Percentiles rank a stretch among this genome's conserved stretches.
Evolutionary conservation across 768 basidiomycete species (phyloP).

Genomic region (Phlebiopsis gigantea): DNA sequence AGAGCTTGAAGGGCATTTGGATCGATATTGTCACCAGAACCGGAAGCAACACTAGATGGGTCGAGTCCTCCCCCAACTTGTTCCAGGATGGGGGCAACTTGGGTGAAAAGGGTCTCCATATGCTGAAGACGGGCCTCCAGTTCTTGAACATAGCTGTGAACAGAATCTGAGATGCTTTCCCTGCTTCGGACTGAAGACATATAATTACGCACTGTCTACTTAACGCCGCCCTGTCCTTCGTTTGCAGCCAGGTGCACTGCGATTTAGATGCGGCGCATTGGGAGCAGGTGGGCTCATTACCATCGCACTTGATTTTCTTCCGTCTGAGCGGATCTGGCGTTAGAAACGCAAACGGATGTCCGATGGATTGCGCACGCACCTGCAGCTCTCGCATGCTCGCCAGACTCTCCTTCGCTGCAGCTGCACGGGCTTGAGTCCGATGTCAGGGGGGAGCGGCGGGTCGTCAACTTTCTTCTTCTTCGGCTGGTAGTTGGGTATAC

Average conservation of each 20-base stretch:
- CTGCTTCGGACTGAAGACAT: neutral
- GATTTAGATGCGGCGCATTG: slow-evolving; percentile 73
- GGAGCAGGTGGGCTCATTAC: slow-evolving; percentile 79
- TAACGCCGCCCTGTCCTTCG: slow-evolving; percentile 84
- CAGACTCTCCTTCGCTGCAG: slow-evolving; percentile 78
- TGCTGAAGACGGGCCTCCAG: slow-evolving; percentile 82
- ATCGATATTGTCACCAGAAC: slow-evolving; percentile 5
- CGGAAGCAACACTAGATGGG: slow-evolving; percentile 13
- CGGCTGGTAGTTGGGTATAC: slow-evolving; percentile 34
- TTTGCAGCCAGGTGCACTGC: slow-evolving; percentile 85
- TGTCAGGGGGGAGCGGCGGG: slow-evolving; percentile 40
- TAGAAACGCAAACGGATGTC: neutral
- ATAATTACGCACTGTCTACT: slow-evolving; percentile 72
- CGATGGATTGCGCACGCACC: slow-evolving; percentile 41
- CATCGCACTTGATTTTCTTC: slow-evolving; percentile 94
- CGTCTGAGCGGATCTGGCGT: slow-evolving; percentile 41
- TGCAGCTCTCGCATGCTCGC: slow-evolving; percentile 87
- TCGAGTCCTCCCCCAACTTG: slow-evolving; percentile 51
- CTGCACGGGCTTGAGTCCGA: slow-evolving; percentile 65
- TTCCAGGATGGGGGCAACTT: slow-evolving; percentile 75
- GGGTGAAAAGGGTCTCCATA: slow-evolving; percentile 83
- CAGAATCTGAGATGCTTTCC: neutral
- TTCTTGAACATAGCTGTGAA: slow-evolving; percentile 79
- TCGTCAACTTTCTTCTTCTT: slow-evolving; percentile 81
- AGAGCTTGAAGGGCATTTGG: slow-evolving; percentile 21